A percentile compares a stretch with the other conserved stretches of the same genome.
phyloP scores from a whole-genome alignment of 768 basidiomycete genomes.

The Pisolithus orientalis region DNA sequence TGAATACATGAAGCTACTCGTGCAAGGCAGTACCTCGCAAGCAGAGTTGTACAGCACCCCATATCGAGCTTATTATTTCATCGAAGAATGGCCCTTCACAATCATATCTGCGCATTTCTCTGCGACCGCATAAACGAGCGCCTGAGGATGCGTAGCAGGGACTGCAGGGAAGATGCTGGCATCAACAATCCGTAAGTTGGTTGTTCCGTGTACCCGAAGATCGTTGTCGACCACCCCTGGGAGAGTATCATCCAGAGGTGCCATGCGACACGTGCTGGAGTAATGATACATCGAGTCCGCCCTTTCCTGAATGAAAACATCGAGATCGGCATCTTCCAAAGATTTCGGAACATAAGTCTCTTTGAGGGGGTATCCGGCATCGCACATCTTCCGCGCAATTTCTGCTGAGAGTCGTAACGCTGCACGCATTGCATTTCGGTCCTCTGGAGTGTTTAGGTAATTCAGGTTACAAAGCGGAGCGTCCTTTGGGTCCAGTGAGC shows the following conservation, averaged over 20 bases:
- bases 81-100: not conserved
- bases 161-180: constrained; percentile 27
- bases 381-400: constrained; percentile 18
- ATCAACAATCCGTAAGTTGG: constrained; percentile 37
- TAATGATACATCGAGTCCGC: constrained; percentile 30
- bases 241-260: constrained; percentile 3
- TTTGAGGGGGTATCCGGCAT: constrained; percentile 14
- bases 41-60: not conserved
- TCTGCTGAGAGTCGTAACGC: constrained; percentile 2
- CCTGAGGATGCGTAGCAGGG: constrained; percentile 27
- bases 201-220: constrained; percentile 39
- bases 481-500: constrained; percentile 11
- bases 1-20: too few relatives aligned
- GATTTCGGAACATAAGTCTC: not conserved
- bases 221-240: constrained; percentile 43
- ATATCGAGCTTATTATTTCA: not conserved
- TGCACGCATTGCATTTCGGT: constrained; percentile 16
- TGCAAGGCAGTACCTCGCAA: too few relatives aligned
- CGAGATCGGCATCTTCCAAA: not conserved
- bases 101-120: constrained; percentile 36
- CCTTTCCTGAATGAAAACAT: not conserved
- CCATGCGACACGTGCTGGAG: constrained; percentile 34
- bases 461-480: constrained; percentile 11
- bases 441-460: not conserved
- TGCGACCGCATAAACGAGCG: constrained; percentile 28